phyloP scores from a whole-genome alignment of 257 asterid species.

The Solanum arcanum region DNA sequence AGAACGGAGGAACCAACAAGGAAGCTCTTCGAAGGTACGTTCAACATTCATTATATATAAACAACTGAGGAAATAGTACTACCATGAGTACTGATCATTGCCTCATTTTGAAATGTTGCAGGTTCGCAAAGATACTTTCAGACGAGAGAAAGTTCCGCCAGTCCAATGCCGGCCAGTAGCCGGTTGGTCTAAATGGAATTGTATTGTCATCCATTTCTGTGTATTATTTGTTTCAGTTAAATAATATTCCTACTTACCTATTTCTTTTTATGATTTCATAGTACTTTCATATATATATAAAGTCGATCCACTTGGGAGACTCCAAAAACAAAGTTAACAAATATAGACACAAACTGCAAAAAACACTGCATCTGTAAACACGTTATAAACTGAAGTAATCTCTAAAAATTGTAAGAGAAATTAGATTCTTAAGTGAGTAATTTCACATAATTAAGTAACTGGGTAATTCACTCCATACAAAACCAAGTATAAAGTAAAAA shows the following conservation, averaged over 20 bases:
- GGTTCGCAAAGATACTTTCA: conserved; percentile 43
- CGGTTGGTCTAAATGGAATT: not conserved
- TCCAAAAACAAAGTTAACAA: not conserved
- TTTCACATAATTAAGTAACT: not conserved
- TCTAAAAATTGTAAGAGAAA: not conserved
- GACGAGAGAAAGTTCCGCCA: conserved; percentile 31
- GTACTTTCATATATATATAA: not conserved
- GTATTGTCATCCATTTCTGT: not conserved
- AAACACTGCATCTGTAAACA: not conserved
- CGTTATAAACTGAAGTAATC: not conserved
- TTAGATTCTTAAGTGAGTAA: too few species aligned
- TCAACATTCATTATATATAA: not conserved
- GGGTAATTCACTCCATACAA: not conserved
- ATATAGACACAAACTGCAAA: not conserved
- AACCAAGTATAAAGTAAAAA: not conserved
- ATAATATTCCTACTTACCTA: not conserved
- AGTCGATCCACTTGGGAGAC: too few species aligned
- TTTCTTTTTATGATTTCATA: not conserved
- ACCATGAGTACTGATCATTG: not conserved
- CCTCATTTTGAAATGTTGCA: not conserved
- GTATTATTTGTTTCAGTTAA: not conserved
- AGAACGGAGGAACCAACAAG: conserved; percentile 32
- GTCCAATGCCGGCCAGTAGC: not conserved
- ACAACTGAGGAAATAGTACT: not conserved
- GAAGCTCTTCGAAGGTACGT: conserved; percentile 34